Evolutionary conservation across 805 yeast genomes (phyloP), one percentile per base, ranked within the genome.

Genomic region (Hanseniaspora pseudoguilliermondii): DNA sequence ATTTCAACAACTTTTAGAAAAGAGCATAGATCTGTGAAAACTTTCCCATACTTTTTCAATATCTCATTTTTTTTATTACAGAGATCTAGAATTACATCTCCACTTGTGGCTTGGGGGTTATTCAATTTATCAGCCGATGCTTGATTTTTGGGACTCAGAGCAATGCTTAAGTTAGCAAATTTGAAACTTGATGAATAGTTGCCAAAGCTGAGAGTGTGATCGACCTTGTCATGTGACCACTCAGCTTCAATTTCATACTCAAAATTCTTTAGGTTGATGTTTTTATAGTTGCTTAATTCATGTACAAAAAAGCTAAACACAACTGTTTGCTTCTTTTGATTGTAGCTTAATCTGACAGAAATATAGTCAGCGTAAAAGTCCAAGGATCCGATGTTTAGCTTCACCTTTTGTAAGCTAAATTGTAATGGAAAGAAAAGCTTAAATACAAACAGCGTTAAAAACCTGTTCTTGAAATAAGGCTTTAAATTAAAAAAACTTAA

Each of bases 1-100:
- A 68, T 48, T 54, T 67, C 71, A 21, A 66, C 39, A 8, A 64
- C 57, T 34, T 62, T 61, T 13, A 67, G 25, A 18, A 35, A 46
- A 10, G 50, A 39, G 18, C 50, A 44, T 13, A 46, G 15, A 15
- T 57, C 56, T 43, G 57, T 59, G n/a, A 60, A 49, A 10, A 36
- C n/a, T 18, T 21, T 40, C 18, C 48, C 41, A 44, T 57, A 57
- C 9, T 34, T 34, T 23, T 41, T 35, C 3, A 54, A 25, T 2
- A 47, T 8, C 2, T 16, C 10, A 7, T 47, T 36, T 16, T 41
- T 54, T 5, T 40, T 15, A 13, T 21, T 15, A 25, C 50, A 53
- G 4, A 29, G 1, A 6, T 36, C 29, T 9, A 35, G 7, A 6
- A 38, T 7, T n/a, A n/a, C 16, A 27, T 46, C 27, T n/a, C n/a